A percentile compares a stretch with the other conserved stretches of the same genome.
Conservation (phyloP, 352 stramenopile species). For the Globisporangium middletonii region DNA sequence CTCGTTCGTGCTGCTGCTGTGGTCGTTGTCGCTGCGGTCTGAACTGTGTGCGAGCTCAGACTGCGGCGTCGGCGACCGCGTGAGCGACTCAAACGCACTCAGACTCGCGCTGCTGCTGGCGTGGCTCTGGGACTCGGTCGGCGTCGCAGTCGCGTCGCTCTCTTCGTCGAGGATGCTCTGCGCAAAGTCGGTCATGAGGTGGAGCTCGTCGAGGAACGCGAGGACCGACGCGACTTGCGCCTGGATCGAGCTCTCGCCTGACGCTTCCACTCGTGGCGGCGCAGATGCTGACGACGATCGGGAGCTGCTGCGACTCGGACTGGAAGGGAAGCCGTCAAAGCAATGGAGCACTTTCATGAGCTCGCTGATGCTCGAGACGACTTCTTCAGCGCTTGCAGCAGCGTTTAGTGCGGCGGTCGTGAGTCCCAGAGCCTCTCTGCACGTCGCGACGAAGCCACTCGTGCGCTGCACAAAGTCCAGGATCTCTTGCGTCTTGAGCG, state of each 20-base stretch:
- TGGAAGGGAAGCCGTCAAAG: conserved; percentile 30
- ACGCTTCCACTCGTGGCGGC: neutral
- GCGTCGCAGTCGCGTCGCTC: conserved; percentile 9
- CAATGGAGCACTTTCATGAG: conserved; percentile 36
- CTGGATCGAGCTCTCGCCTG: conserved; percentile 8
- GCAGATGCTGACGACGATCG: neutral
- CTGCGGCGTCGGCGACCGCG: conserved; percentile 27
- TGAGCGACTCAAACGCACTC: conserved; percentile 17
- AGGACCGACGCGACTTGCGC: conserved; percentile 31
- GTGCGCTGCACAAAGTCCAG: conserved; percentile 15
- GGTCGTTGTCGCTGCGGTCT: neutral
- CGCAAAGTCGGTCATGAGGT: conserved; percentile 48
- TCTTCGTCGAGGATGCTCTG: conserved; percentile 57
- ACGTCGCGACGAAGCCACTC: conserved; percentile 20
- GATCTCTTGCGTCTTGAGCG: conserved; percentile 19
- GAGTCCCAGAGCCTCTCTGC: conserved; percentile 15
- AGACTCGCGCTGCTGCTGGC: conserved; percentile 43
- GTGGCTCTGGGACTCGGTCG: conserved; percentile 21
- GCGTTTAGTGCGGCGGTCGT: too few relatives aligned
- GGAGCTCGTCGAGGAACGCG: conserved; percentile 54
- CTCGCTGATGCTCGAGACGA: conserved; percentile 26
- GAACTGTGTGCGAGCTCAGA: neutral
- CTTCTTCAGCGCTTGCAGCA: conserved; percentile 2
- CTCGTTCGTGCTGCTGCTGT: neutral
- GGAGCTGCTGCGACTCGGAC: neutral